Conservation (phyloP, 805 yeast genomes). For the Nakazawaea ishiwadae region DNA sequence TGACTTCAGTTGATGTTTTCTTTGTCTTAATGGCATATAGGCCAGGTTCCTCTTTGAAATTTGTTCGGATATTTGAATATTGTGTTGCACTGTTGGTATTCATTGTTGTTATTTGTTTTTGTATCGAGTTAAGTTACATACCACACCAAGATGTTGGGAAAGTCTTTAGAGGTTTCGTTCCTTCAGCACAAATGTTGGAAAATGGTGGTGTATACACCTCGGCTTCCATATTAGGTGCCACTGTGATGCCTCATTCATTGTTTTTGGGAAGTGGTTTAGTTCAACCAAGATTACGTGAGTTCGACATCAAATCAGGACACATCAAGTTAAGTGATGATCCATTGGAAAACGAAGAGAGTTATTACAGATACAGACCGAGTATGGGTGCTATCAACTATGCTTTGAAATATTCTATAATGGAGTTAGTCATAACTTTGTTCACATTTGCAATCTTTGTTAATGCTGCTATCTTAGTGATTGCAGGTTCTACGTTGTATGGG, state of each 20-base stretch:
- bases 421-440: slow-evolving; percentile 58
- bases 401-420: slow-evolving; percentile 62
- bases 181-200: slow-evolving; percentile 36
- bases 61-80: slow-evolving; percentile 32
- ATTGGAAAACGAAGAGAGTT: slow-evolving; percentile 30
- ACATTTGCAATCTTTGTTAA: slow-evolving; percentile 83
- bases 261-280: slow-evolving; percentile 46
- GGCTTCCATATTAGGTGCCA: slow-evolving; percentile 43
- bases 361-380: slow-evolving; percentile 58
- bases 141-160: slow-evolving; percentile 24
- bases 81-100: slow-evolving; percentile 38
- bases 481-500: slow-evolving; percentile 71
- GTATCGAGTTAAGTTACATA: slow-evolving; percentile 36
- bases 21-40: slow-evolving; percentile 42
- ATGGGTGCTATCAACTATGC: slow-evolving; percentile 62
- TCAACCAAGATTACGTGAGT: slow-evolving; percentile 43
- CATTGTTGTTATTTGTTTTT: slow-evolving; percentile 39
- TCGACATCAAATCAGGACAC: slow-evolving; percentile 33
- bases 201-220: slow-evolving; percentile 41
- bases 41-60: slow-evolving; percentile 36
- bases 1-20: slow-evolving; percentile 41
- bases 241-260: slow-evolving; percentile 48
- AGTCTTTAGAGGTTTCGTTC: slow-evolving; percentile 39
- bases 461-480: slow-evolving; percentile 69
- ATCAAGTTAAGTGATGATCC: slow-evolving; percentile 21